phyloP scores from a whole-genome alignment of 768 basidiomycete species.

The Termitomyces sp. region DNA sequence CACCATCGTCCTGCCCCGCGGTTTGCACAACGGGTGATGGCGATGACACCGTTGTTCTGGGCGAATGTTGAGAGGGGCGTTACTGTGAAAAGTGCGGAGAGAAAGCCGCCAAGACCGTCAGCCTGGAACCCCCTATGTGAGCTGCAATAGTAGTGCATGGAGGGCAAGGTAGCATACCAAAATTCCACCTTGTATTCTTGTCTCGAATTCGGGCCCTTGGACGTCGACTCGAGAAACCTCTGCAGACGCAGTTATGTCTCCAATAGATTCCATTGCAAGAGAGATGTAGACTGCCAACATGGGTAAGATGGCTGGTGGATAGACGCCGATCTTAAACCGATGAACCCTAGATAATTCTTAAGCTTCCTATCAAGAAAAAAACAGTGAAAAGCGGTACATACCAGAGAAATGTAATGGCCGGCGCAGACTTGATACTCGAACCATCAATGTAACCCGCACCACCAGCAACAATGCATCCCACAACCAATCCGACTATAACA shows the following conservation, averaged over 20 bases:
- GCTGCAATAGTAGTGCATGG: slow-evolving; percentile 33
- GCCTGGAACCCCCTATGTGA: slow-evolving; percentile 43
- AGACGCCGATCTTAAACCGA: slow-evolving; percentile 72
- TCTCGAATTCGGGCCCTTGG: slow-evolving; percentile 73
- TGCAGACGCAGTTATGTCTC: slow-evolving; percentile 78
- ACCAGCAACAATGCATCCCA: slow-evolving; percentile 81
- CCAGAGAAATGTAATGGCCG: slow-evolving; percentile 83
- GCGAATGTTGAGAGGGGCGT: slow-evolving; percentile 72
- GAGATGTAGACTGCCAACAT: slow-evolving; percentile 50
- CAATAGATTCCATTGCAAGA: slow-evolving; percentile 79
- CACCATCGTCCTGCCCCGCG: slow-evolving; percentile 77
- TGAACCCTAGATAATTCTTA: slow-evolving; percentile 47
- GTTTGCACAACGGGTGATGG: slow-evolving; percentile 82
- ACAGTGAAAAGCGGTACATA: slow-evolving; percentile 15
- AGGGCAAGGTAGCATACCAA: slow-evolving; percentile 37
- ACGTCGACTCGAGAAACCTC: slow-evolving; percentile 79
- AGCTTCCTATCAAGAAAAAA: not conserved
- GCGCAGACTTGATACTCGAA: slow-evolving; percentile 59
- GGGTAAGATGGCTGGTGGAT: slow-evolving; percentile 61
- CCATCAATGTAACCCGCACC: slow-evolving; percentile 75
- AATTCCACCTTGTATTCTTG: slow-evolving; percentile 79
- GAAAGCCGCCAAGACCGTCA: slow-evolving; percentile 77
- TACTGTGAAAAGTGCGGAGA: slow-evolving; percentile 79
- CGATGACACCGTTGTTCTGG: slow-evolving; percentile 79
- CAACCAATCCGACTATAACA: slow-evolving; percentile 68